A percentile compares a stretch with the other conserved stretches of the same genome.
Conservation (phyloP, 2,329 filamentous ascomycete species). For the Geosmithia morbida region DNA sequence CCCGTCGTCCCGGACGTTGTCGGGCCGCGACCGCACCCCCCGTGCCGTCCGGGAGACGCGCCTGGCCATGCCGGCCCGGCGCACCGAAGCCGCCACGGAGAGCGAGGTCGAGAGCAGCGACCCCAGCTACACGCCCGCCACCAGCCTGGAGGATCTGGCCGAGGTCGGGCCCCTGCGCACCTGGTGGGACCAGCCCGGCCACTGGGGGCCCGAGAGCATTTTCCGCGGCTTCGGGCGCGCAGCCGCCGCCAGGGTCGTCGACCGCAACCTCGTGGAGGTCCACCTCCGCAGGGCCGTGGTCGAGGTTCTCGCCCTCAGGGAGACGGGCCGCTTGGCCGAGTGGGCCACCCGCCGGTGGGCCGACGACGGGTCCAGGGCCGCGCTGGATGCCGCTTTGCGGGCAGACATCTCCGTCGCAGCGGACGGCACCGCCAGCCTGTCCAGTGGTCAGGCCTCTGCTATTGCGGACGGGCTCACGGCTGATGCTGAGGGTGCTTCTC, state of each 20-base stretch:
- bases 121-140: conserved; percentile 31
- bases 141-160: conserved; percentile 26
- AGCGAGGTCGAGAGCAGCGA: conserved; percentile 14
- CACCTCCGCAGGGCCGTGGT: conserved; percentile 34
- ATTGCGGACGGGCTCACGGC: conserved; percentile 17
- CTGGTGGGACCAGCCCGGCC: conserved; percentile 40
- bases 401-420: conserved; percentile 20
- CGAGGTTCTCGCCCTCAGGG: conserved; percentile 31
- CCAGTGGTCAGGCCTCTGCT: conserved; percentile 17
- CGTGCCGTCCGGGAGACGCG: conserved; percentile 12
- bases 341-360: conserved; percentile 19
- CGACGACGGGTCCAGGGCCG: conserved; percentile 12
- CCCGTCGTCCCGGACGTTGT: conserved; percentile 6
- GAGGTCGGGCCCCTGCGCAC: conserved; percentile 28
- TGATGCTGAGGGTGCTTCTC: conserved; percentile 7
- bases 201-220: conserved; percentile 32
- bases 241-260: conserved; percentile 17
- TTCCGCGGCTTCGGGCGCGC: conserved; percentile 27
- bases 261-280: conserved; percentile 30
- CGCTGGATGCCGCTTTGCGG: conserved; percentile 18
- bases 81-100: conserved; percentile 17
- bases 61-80: conserved; percentile 16
- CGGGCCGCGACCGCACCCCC: conserved; percentile 8
- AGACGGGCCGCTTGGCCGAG: conserved; percentile 13
- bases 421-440: conserved; percentile 23